phyloP scores from a whole-genome alignment of 169 alveolate species.

The Cryptosporidium felis region DNA sequence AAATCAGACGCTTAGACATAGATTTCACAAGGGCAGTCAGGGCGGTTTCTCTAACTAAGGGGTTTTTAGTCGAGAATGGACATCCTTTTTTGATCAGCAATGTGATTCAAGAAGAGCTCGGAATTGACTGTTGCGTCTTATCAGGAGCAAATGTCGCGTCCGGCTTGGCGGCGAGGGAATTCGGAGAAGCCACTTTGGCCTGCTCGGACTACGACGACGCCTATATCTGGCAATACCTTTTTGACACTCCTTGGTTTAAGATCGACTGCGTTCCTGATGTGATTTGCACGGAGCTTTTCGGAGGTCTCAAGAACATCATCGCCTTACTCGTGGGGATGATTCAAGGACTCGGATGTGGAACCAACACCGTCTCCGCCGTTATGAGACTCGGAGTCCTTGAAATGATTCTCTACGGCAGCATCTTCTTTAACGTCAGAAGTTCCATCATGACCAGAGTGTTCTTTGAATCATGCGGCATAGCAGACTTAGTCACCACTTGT shows the following conservation, averaged over 20 bases:
- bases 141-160: conserved; percentile 91
- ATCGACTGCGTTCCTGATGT: conserved; percentile 87
- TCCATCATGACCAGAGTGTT: conserved; percentile 81
- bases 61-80: conserved; percentile 79
- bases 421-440: conserved; percentile 69
- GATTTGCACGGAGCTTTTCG: conserved; percentile 91
- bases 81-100: conserved; percentile 80
- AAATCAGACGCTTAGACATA: background rate
- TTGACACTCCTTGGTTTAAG: conserved; percentile 89
- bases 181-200: conserved; percentile 93
- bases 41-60: conserved; percentile 85
- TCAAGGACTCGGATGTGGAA: conserved; percentile 90
- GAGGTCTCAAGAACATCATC: conserved; percentile 92
- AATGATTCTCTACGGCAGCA: conserved; percentile 72
- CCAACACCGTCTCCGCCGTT: conserved; percentile 93
- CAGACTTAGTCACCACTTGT: conserved; percentile 91
- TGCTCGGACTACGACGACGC: conserved; percentile 83
- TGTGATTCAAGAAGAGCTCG: conserved; percentile 76
- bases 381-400: conserved; percentile 92
- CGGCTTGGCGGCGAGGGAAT: conserved; percentile 90
- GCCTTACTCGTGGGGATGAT: conserved; percentile 94
- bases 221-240: conserved; percentile 83
- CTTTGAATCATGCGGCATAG: conserved; percentile 91
- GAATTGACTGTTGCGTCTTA: conserved; percentile 81
- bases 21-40: conserved; percentile 71